phyloP scores from a whole-genome alignment of 2,329 filamentous ascomycete species.

The Venturia carpophila region DNA sequence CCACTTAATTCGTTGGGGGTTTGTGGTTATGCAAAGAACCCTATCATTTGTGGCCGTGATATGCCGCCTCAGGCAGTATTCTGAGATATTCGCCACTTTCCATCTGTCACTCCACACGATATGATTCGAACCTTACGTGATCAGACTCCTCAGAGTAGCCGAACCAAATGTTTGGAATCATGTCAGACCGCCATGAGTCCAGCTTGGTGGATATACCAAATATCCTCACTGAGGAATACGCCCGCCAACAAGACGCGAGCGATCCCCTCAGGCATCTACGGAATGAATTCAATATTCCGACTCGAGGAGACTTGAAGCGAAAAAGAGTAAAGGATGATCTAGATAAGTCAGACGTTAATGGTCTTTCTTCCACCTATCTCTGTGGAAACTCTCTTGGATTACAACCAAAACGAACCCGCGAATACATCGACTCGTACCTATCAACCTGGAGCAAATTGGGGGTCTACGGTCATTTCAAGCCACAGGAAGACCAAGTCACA shows the following conservation, averaged over 20 bases:
- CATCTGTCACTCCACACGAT: too few relatives aligned
- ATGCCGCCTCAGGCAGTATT: not conserved
- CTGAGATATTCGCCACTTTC: not conserved
- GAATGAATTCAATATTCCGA: slow-evolving; percentile 61
- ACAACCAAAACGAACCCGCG: slow-evolving; percentile 61
- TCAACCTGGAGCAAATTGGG: slow-evolving; percentile 78
- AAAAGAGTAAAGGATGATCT: slow-evolving; percentile 37
- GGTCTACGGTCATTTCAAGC: slow-evolving; percentile 73
- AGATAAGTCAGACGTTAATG: slow-evolving; percentile 26
- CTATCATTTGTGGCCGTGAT: not conserved
- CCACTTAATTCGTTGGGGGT: not conserved
- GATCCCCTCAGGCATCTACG: slow-evolving; percentile 52
- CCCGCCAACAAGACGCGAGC: slow-evolving; percentile 48
- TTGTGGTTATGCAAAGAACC: not conserved
- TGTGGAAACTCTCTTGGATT: slow-evolving; percentile 85
- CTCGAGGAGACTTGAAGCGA: slow-evolving; percentile 61
- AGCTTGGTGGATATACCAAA: not conserved
- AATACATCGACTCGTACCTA: slow-evolving; percentile 64
- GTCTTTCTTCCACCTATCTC: slow-evolving; percentile 61
- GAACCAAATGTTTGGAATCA: not conserved
- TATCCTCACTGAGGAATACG: slow-evolving; percentile 27
- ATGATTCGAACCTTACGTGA: too few relatives aligned
- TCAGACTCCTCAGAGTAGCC: not conserved
- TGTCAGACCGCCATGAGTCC: not conserved
- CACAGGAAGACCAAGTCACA: slow-evolving; percentile 59